Evolutionary conservation across 257 asterid species (phyloP).

Genomic region (Coffea eugenioides): DNA sequence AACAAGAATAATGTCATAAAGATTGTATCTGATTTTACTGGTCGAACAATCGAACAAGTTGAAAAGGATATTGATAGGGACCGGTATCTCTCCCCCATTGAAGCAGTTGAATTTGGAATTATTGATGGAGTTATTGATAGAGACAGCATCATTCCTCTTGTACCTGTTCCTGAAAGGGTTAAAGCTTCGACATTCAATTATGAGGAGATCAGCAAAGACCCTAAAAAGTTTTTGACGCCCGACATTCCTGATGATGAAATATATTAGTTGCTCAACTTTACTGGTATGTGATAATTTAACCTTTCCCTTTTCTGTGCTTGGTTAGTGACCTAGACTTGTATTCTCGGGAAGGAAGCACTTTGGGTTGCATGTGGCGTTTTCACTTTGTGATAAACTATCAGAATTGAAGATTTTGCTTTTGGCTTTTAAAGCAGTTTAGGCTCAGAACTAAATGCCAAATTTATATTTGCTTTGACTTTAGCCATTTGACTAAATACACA

Average conservation of each 20-base stretch:
- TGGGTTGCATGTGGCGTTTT: slow-evolving; percentile 1
- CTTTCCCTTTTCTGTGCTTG: background rate
- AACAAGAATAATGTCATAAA: slow-evolving; percentile 67
- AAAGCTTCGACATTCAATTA: slow-evolving; percentile 55
- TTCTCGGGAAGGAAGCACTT: background rate
- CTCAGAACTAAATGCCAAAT: background rate
- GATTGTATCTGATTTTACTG: slow-evolving; percentile 61
- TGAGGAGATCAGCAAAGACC: slow-evolving; percentile 53
- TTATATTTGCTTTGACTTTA: background rate
- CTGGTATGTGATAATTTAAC: slow-evolving; percentile 28
- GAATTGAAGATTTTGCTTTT: background rate
- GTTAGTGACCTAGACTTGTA: background rate
- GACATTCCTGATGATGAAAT: slow-evolving; percentile 86
- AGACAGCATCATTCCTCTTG: slow-evolving; percentile 75
- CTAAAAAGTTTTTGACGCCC: slow-evolving; percentile 60
- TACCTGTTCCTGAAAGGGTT: slow-evolving; percentile 77
- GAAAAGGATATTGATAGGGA: slow-evolving; percentile 90
- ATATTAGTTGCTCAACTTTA: slow-evolving; percentile 41
- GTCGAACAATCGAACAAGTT: slow-evolving; percentile 80
- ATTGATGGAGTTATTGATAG: slow-evolving; percentile 88
- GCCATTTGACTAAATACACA: background rate
- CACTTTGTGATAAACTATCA: background rate
- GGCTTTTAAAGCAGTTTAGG: background rate
- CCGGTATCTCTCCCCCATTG: slow-evolving; percentile 92
- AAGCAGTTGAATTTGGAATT: slow-evolving; percentile 88